Conservation (phyloP, 805 yeast genomes). For the Kregervanrija delftensis region DNA sequence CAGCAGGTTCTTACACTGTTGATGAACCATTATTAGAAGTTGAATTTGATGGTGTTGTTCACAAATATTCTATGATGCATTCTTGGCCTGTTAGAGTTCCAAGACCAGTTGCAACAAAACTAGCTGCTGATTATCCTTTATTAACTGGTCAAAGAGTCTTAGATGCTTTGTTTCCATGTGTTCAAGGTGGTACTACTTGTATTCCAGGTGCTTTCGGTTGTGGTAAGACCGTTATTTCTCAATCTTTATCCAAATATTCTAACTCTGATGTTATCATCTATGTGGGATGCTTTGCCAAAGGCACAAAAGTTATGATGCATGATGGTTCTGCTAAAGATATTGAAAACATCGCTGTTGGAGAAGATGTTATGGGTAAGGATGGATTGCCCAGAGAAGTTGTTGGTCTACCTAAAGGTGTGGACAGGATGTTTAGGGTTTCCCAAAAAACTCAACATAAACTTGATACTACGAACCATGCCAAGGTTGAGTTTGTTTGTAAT, state of each 20-base stretch:
- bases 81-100: slow-evolving; percentile 99
- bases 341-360: slow-evolving; percentile 18
- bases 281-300: slow-evolving; percentile 49
- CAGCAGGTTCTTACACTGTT: slow-evolving; percentile 83
- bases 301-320: too few species aligned
- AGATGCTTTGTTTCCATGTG: slow-evolving; percentile 97
- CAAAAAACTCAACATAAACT: slow-evolving; percentile 3
- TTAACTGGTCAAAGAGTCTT: slow-evolving; percentile 98
- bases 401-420: slow-evolving; percentile 36
- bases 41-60: slow-evolving; percentile 85
- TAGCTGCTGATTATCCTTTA: slow-evolving; percentile 89
- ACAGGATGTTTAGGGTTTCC: slow-evolving; percentile 26
- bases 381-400: slow-evolving; percentile 22
- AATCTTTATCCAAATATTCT: slow-evolving; percentile 91
- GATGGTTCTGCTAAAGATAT: slow-evolving; percentile 15
- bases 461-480: slow-evolving; percentile 20
- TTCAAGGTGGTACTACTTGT: slow-evolving; percentile 99
- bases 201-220: slow-evolving; percentile 99
- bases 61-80: slow-evolving; percentile 88
- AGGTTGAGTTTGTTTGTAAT: slow-evolving; percentile 26
- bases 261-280: slow-evolving; percentile 94
- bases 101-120: slow-evolving; percentile 93
- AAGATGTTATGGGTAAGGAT: slow-evolving; percentile 11
- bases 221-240: slow-evolving; percentile 96
- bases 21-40: slow-evolving; percentile 88